Conservation (phyloP, 2,329 filamentous ascomycete species). For the Zasmidium citrigriseum region DNA sequence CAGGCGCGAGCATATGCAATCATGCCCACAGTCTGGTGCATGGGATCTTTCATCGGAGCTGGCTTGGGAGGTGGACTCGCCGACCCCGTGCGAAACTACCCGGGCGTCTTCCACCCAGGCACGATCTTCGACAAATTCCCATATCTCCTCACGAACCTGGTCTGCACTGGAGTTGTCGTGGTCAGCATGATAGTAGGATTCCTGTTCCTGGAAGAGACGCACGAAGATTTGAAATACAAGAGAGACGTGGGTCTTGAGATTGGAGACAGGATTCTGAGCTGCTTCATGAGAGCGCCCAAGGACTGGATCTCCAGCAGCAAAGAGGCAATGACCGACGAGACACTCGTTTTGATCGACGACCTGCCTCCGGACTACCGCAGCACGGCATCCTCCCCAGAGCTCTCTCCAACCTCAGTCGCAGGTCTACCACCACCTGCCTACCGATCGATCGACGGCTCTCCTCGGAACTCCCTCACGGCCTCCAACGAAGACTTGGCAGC, state of each 20-base stretch:
- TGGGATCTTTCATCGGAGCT: constrained; percentile 92
- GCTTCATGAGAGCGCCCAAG: constrained; percentile 21
- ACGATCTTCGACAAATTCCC: constrained; percentile 84
- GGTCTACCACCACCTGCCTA: constrained; percentile 35
- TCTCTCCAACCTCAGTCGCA: constrained; percentile 33
- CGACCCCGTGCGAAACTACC: constrained; percentile 81
- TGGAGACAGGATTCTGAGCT: constrained; percentile 66
- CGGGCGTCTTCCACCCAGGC: constrained; percentile 67
- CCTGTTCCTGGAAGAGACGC: constrained; percentile 91
- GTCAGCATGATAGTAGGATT: constrained; percentile 76
- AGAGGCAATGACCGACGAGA: constrained; percentile 56
- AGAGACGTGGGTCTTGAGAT: constrained; percentile 75
- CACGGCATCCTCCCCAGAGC: constrained; percentile 55
- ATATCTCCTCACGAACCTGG: constrained; percentile 89
- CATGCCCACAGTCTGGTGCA: constrained; percentile 97
- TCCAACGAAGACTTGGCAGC: constrained; percentile 21
- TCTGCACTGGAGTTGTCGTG: constrained; percentile 77
- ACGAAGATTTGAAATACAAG: constrained; percentile 74
- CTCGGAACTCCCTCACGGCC: constrained; percentile 23
- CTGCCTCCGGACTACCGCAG: constrained; percentile 69
- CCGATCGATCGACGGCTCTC: constrained; percentile 34
- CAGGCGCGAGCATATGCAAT: constrained; percentile 94
- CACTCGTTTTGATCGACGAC: constrained; percentile 64
- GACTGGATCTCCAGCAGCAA: constrained; percentile 41
- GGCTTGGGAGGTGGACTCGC: constrained; percentile 89